A percentile compares a stretch with the other conserved stretches of the same genome.
Conservation (phyloP, 805 yeast genomes). For the Ogataea nitratoaversa region DNA sequence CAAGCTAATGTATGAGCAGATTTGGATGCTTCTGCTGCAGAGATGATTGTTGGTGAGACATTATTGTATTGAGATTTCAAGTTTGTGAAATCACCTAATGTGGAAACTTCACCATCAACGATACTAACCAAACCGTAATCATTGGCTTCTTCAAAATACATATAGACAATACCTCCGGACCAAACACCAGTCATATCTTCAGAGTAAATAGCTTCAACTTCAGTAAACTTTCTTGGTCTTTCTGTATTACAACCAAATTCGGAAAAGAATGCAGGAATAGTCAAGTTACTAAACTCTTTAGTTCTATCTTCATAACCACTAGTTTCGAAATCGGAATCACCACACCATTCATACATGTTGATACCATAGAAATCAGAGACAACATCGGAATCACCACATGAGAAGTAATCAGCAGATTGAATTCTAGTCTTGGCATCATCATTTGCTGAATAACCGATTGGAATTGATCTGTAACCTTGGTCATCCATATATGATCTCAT, state of each 20-base stretch:
- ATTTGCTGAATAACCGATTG: slow-evolving; percentile 91
- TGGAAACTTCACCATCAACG: slow-evolving; percentile 43
- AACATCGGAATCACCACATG: slow-evolving; percentile 69
- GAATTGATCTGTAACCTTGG: slow-evolving; percentile 69
- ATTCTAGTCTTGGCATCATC: slow-evolving; percentile 83
- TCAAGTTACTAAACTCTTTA: slow-evolving; percentile 62
- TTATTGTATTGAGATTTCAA: slow-evolving; percentile 49
- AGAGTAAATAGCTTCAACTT: slow-evolving; percentile 63
- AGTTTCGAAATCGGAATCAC: slow-evolving; percentile 48
- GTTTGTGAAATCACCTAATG: slow-evolving; percentile 57
- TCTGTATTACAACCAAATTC: slow-evolving; percentile 83
- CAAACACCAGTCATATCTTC: slow-evolving; percentile 80
- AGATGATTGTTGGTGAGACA: slow-evolving; percentile 47
- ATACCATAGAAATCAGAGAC: slow-evolving; percentile 78
- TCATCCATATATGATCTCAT: slow-evolving; percentile 67
- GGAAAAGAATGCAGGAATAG: slow-evolving; percentile 81
- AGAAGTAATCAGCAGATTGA: slow-evolving; percentile 75
- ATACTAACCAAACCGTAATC: slow-evolving; percentile 75
- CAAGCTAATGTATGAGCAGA: slow-evolving; percentile 37
- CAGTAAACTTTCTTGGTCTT: slow-evolving; percentile 73
- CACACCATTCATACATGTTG: slow-evolving; percentile 90
- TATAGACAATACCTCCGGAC: slow-evolving; percentile 93
- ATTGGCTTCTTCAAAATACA: slow-evolving; percentile 84
- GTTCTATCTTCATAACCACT: slow-evolving; percentile 76
- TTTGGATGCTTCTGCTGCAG: slow-evolving; percentile 32